Evolutionary conservation across 1,284 basidiomycete species (phyloP).

Genomic region (Puccinia hordei): DNA sequence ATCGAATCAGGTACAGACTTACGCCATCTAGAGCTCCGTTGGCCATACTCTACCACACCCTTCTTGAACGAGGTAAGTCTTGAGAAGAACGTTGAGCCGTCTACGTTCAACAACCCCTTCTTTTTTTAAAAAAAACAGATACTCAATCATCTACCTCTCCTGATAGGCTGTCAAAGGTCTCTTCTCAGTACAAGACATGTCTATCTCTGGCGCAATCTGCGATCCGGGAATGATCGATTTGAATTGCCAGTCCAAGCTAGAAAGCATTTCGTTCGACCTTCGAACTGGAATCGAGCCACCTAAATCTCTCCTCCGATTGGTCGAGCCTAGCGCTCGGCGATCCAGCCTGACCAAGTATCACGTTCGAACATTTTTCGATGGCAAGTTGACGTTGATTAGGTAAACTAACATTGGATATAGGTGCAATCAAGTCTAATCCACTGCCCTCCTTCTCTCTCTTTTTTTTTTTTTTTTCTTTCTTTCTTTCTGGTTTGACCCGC

Average conservation of each 20-base stretch:
- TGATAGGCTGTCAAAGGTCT: slow-evolving; percentile 28
- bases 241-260: slow-evolving; percentile 11
- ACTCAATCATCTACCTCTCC: neutral
- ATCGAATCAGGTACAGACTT: slow-evolving; percentile 29
- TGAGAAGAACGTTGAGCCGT: too few relatives aligned
- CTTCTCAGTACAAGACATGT: slow-evolving; percentile 16
- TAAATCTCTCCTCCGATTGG: neutral
- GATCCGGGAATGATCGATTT: slow-evolving; percentile 34
- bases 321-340: neutral
- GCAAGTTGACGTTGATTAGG: too few relatives aligned
- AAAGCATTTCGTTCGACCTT: slow-evolving; percentile 18
- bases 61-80: slow-evolving; percentile 41
- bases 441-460: neutral
- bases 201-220: slow-evolving; percentile 3
- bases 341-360: slow-evolving; percentile 16
- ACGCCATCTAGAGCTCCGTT: slow-evolving; percentile 19
- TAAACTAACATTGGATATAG: too few relatives aligned
- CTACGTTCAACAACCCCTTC: neutral
- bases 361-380: slow-evolving; percentile 4
- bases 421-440: neutral
- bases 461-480: too few relatives aligned
- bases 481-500: neutral
- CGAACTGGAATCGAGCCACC: neutral
- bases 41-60: slow-evolving; percentile 32
- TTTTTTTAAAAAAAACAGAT: neutral